Percentiles rank a stretch among this genome's conserved stretches.
Evolutionary conservation across 768 basidiomycete genomes (phyloP).

Genomic region (Leccinum incarnatum): DNA sequence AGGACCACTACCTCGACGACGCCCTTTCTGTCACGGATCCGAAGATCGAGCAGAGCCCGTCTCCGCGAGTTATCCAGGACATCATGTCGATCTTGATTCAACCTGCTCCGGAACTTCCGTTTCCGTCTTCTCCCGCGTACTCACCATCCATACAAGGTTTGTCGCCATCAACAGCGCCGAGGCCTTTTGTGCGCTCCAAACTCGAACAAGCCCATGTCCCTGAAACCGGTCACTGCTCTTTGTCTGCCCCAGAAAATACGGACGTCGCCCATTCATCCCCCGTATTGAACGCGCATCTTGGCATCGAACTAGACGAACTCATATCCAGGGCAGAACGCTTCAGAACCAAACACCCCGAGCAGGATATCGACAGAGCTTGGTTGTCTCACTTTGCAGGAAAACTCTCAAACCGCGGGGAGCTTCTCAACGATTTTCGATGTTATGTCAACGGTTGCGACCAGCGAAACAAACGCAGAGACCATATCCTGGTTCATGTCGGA

Average conservation of each 20-base stretch:
- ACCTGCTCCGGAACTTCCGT: conserved; percentile 14
- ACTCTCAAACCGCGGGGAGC: conserved; percentile 54
- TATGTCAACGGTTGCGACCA: conserved; percentile 66
- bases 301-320: conserved; percentile 54
- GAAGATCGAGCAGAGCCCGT: conserved; percentile 18
- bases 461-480: conserved; percentile 68
- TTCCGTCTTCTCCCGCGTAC: conserved; percentile 2
- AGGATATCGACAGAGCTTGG: conserved; percentile 64
- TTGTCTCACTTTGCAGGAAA: conserved; percentile 67
- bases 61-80: conserved; percentile 29
- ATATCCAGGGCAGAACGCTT: conserved; percentile 54
- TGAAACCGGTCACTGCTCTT: neutral
- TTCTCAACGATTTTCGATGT: conserved; percentile 61
- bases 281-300: conserved; percentile 61
- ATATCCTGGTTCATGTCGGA: conserved; percentile 72
- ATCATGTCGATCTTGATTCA: conserved; percentile 31
- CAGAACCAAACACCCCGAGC: conserved; percentile 49
- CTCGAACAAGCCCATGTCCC: neutral
- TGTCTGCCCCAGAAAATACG: conserved; percentile 1
- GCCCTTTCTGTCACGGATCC: neutral
- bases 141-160: neutral
- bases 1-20: neutral
- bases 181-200: neutral
- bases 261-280: conserved; percentile 37
- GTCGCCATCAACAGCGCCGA: neutral